These are phyloP conservation scores for Leersia perrieri DNA, from an alignment of 176 grass and related monocot species.

Conservation along the genomic window DNA sequence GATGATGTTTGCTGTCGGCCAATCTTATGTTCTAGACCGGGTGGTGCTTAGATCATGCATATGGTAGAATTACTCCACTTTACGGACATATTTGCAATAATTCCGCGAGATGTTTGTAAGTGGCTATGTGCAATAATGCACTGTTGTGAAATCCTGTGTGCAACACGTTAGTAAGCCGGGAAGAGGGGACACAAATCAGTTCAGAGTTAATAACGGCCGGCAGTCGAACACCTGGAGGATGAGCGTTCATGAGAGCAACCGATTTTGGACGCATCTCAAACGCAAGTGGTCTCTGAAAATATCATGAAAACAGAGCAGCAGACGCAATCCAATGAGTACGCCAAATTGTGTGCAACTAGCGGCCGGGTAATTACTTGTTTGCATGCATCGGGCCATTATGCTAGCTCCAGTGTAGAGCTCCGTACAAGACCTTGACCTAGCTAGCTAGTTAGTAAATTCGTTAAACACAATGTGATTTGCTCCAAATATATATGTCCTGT, in stretches of 20 bases:
- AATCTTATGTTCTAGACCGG: not conserved
- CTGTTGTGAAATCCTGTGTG: not conserved
- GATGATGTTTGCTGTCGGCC: not conserved
- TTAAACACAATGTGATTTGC: not conserved
- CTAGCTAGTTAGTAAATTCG: not conserved
- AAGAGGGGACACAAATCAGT: not conserved
- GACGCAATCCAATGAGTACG: not conserved
- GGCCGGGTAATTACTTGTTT: not conserved
- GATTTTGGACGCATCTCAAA: not conserved
- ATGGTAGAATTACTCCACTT: no score
- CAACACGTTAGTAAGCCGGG: constrained; percentile 11
- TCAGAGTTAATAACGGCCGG: not conserved
- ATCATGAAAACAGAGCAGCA: not conserved
- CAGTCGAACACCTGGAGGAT: not conserved
- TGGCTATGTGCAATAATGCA: not conserved
- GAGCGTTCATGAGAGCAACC: not conserved
- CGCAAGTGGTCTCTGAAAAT: not conserved
- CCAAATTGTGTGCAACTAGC: not conserved
- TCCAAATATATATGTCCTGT: not conserved
- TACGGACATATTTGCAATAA: no score
- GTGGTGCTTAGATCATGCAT: not conserved
- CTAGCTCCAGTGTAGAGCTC: not conserved
- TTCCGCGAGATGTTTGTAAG: not conserved
- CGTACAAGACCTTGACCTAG: not conserved
- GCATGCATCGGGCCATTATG: not conserved